Conservation (phyloP, 345 rosid genomes). For the Citropsis articulata region DNA sequence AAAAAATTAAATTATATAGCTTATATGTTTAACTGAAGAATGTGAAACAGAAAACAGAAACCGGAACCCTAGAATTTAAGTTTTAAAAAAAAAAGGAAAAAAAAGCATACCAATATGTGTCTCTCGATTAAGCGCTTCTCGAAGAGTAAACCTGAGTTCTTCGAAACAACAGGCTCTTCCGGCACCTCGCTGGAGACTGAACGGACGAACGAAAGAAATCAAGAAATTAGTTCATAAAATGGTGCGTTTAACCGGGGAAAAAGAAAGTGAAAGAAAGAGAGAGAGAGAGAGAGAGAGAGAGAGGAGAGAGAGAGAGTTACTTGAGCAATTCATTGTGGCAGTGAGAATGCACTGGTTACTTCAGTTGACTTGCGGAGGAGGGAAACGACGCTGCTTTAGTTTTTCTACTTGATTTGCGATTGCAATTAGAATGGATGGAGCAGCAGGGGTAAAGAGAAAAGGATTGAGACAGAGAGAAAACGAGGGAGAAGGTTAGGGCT, state of each 20-base stretch:
- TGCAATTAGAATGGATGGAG: neutral
- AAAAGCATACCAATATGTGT: conserved; percentile 54
- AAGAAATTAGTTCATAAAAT: conserved; percentile 18
- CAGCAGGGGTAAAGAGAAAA: neutral
- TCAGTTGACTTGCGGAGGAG: neutral
- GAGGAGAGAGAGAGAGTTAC: conserved; percentile 34
- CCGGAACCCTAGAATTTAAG: conserved; percentile 34
- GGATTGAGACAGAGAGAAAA: too few species aligned
- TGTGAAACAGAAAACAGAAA: neutral
- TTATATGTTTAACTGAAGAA: neutral
- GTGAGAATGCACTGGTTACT: conserved; percentile 29
- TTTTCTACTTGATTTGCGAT: neutral
- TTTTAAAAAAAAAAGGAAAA: neutral
- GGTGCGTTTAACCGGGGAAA: neutral
- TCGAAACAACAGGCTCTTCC: conserved; percentile 83
- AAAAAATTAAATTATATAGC: neutral
- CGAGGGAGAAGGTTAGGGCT: too few species aligned
- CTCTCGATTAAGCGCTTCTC: conserved; percentile 93
- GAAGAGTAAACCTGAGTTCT: conserved; percentile 73
- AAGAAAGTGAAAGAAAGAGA: neutral
- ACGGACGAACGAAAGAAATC: neutral
- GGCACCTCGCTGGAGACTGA: conserved; percentile 96
- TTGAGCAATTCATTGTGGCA: conserved; percentile 71
- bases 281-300: conserved; percentile 14
- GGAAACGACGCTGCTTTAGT: conserved; percentile 6